Base-by-base conservation (phyloP, 192 early-diverging fungal species). In the Coemansia nantahalensis region DNA sequence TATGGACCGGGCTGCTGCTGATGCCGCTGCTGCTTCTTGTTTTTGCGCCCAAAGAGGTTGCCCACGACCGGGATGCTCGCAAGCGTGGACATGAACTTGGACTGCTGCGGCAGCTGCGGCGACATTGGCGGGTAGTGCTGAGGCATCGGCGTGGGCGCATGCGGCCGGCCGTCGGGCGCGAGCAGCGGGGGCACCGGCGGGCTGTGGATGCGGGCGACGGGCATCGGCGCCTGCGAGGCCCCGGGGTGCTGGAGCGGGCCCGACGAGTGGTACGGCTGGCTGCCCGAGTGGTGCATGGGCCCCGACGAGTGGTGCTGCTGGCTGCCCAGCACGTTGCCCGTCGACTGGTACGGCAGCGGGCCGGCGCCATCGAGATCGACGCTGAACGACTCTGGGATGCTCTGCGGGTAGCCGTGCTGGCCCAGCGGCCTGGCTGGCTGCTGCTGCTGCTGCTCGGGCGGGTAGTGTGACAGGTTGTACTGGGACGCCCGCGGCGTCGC, bases 31-130 rank as follows among this genome's bases (percentile, higher is more conserved):
- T 45, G 39, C 18, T 49, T 48, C 9, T 48, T 48, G 49, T 68
- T 67, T 2, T 63, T 64, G 11, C 48, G 5, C 10, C 31, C 54
- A 46, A 76, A 68, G 16, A 76, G 50, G 39, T 52, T 42, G 14
- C 72, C 72, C 5, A 76, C n/a, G 7, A 68, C 18, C 18, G 72
- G 72, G 14, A 76, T 68, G 44, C 61, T 62, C 4, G 56, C 42
- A 65, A 76, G 41, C 33, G 58, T 45, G 21, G 65, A 32, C 66
- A 65, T 65, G 12, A 76, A 39, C 54, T 76, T 76, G 7, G 65
- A 60, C 7, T 41, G 13, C 4, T 39, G 45, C 45, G 22, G 40
- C 8, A 18, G 31, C 7, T 3, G 26, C 26, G 4, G 26, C 7
- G 31, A 11, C 31, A 1, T 5, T 28, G 26, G 31, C 5, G 1